A percentile compares a stretch with the other conserved stretches of the same genome.
Evolutionary conservation across 2,329 filamentous ascomycete species (phyloP).

Genomic region (Colletotrichum chlorophyti): DNA sequence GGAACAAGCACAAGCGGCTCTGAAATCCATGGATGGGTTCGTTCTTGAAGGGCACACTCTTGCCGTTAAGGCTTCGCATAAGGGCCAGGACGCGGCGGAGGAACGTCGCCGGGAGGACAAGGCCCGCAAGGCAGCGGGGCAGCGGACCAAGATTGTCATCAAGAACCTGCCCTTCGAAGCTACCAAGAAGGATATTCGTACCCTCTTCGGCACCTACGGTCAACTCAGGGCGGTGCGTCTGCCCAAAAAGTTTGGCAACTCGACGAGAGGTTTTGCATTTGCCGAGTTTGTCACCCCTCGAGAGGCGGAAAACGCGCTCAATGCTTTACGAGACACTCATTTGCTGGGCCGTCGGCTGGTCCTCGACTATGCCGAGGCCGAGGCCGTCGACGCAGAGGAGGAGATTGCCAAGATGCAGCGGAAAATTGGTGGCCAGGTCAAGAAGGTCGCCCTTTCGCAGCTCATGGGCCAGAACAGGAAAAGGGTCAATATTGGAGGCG

Average conservation of each 20-base stretch:
- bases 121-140: conserved; percentile 78
- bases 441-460: conserved; percentile 89
- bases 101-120: conserved; percentile 83
- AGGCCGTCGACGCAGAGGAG: conserved; percentile 89
- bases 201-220: conserved; percentile 88
- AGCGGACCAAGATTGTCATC: conserved; percentile 91
- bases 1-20: conserved; percentile 78
- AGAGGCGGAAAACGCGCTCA: conserved; percentile 90
- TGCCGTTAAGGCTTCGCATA: conserved; percentile 85
- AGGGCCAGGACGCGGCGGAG: conserved; percentile 85
- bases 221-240: conserved; percentile 91
- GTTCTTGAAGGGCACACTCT: conserved; percentile 88
- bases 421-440: conserved; percentile 89
- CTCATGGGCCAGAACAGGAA: conserved; percentile 83
- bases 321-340: conserved; percentile 91
- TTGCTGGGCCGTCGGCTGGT: conserved; percentile 88
- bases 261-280: conserved; percentile 93
- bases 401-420: conserved; percentile 97
- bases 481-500: conserved; percentile 82
- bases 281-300: conserved; percentile 91
- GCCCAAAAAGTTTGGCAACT: conserved; percentile 92
- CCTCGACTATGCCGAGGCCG: conserved; percentile 88
- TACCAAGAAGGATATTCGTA: conserved; percentile 88
- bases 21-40: conserved; percentile 86
- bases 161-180: conserved; percentile 98